Conservation (phyloP, 495 filamentous ascomycete species). For the Darksidea phi region DNA sequence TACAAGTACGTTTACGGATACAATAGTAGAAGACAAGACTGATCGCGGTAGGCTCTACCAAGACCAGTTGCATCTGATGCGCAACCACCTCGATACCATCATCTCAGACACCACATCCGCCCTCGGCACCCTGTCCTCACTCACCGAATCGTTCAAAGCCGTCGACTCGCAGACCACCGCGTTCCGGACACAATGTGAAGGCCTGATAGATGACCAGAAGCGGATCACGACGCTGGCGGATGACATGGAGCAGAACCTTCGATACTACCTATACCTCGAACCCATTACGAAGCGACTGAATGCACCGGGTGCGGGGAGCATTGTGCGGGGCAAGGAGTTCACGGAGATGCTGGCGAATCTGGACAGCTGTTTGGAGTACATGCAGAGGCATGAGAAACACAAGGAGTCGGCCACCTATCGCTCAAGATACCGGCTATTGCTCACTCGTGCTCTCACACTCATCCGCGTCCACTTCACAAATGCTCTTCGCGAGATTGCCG, state of each 20-base stretch:
- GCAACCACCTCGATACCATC: slow-evolving; percentile 78
- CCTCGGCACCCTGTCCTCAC: slow-evolving; percentile 67
- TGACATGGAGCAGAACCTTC: slow-evolving; percentile 77
- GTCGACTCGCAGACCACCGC: slow-evolving; percentile 88
- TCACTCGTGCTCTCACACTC: slow-evolving; percentile 72
- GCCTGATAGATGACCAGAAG: slow-evolving; percentile 73
- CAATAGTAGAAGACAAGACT: slow-evolving; percentile 9
- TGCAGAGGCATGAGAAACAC: slow-evolving; percentile 77
- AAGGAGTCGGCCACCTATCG: slow-evolving; percentile 81
- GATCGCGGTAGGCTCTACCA: slow-evolving; percentile 60
- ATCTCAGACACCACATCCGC: slow-evolving; percentile 70
- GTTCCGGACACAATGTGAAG: slow-evolving; percentile 89
- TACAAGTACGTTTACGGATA: slow-evolving; percentile 64
- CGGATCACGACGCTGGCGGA: slow-evolving; percentile 73
- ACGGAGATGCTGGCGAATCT: slow-evolving; percentile 80
- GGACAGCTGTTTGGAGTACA: slow-evolving; percentile 86
- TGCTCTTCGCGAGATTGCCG: slow-evolving; percentile 64
- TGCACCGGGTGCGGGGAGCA: slow-evolving; percentile 80
- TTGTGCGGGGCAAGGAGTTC: slow-evolving; percentile 78
- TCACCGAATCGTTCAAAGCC: slow-evolving; percentile 77
- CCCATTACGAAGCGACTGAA: slow-evolving; percentile 86
- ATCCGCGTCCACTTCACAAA: slow-evolving; percentile 85
- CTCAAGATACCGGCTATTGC: slow-evolving; percentile 65
- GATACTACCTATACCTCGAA: slow-evolving; percentile 90
- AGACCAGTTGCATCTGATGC: slow-evolving; percentile 74